Evolutionary conservation across 164 flowering plant species (phyloP).

Genomic region (Annona cherimola): DNA sequence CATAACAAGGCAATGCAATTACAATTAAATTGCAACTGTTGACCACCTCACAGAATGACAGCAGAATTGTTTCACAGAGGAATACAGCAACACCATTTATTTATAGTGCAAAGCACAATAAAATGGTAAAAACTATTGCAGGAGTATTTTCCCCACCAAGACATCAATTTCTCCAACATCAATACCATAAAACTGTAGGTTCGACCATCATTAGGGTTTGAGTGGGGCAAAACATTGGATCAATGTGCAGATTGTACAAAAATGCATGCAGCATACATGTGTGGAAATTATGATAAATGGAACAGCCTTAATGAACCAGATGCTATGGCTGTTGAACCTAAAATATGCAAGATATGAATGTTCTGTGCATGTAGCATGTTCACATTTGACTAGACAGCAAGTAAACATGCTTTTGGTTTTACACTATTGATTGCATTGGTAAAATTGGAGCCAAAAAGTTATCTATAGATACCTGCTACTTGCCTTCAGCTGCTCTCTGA

Average conservation of each 20-base stretch:
- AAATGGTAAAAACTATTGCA: background rate
- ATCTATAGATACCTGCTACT: constrained; percentile 44
- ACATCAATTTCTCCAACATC: background rate
- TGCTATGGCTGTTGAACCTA: background rate
- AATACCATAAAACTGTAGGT: background rate
- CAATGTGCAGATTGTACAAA: background rate
- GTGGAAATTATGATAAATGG: background rate
- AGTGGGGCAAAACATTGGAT: background rate
- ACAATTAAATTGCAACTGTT: too few species aligned
- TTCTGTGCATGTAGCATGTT: background rate
- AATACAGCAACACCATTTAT: too few species aligned
- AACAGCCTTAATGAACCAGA: background rate
- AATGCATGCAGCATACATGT: background rate
- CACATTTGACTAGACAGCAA: background rate
- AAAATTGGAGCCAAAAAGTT: background rate
- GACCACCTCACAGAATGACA: too few species aligned
- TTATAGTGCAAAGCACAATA: too few species aligned
- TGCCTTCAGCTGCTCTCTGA: constrained; percentile 68
- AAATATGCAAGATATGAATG: background rate
- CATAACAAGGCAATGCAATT: too few species aligned
- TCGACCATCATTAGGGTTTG: background rate
- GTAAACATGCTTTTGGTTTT: background rate
- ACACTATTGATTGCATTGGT: too few species aligned
- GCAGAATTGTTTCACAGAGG: too few species aligned
- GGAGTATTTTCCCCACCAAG: background rate